These are phyloP conservation scores for Leccinum obscurum DNA, from an alignment of 768 basidiomycete genomes.

Conservation along the genomic window DNA sequence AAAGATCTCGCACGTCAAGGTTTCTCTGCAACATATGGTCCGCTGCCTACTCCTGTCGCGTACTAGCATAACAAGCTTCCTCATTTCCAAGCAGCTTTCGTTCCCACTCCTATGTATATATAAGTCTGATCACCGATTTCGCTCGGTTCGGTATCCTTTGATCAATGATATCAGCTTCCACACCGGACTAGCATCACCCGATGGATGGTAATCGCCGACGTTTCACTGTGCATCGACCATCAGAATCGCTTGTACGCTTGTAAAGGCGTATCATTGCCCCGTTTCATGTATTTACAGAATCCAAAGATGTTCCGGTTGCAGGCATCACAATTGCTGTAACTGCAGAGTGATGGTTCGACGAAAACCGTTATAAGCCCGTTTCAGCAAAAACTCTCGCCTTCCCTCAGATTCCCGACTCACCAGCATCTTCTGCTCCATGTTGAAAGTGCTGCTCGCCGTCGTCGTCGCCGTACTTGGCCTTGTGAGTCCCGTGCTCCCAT, in stretches of 20 bases:
- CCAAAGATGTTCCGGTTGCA: background rate
- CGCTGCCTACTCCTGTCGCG: too few relatives aligned
- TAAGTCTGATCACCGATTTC: background rate
- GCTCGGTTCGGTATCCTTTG: background rate
- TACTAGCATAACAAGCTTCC: too few relatives aligned
- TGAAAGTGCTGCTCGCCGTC: conserved; percentile 1
- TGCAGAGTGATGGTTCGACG: background rate
- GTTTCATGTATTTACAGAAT: background rate
- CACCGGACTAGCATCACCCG: background rate
- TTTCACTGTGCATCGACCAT: background rate
- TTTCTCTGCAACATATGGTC: too few relatives aligned
- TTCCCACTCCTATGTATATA: background rate
- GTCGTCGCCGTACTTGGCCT: conserved; percentile 9
- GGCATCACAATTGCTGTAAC: background rate
- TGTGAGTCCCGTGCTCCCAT: conserved; percentile 1
- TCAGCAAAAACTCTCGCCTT: background rate
- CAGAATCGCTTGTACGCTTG: background rate
- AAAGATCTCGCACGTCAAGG: too few relatives aligned
- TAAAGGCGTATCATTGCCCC: background rate
- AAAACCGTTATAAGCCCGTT: background rate
- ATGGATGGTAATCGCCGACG: background rate
- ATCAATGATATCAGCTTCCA: background rate
- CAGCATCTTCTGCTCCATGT: conserved; percentile 5
- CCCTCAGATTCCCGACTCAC: background rate
- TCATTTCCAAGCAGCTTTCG: too few relatives aligned